These are phyloP conservation scores for Suillus paluster DNA, from an alignment of 768 basidiomycete genomes.

Conservation along the genomic window DNA sequence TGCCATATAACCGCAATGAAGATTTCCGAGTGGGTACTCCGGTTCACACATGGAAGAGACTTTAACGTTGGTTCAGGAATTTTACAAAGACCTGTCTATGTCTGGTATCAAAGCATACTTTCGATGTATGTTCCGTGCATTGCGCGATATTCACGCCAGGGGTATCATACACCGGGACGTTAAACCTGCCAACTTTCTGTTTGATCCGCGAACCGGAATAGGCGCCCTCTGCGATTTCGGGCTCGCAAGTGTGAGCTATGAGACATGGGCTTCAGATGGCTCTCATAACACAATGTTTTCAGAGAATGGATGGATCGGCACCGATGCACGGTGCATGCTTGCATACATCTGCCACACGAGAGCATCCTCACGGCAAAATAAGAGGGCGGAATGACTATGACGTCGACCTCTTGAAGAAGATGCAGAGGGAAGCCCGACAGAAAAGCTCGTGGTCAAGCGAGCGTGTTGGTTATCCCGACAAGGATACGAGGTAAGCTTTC, in stretches of 20 bases:
- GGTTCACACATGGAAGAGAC: conserved; percentile 1
- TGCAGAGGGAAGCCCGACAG: conserved; percentile 62
- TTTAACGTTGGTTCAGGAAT: conserved; percentile 56
- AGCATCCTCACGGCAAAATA: conserved; percentile 73
- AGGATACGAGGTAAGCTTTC: conserved; percentile 65
- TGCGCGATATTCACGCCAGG: conserved; percentile 86
- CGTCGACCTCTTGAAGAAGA: conserved; percentile 52
- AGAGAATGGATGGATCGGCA: conserved; percentile 59
- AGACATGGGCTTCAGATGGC: background rate
- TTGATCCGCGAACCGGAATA: conserved; percentile 79
- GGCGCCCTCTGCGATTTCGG: conserved; percentile 96
- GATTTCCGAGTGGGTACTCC: conserved; percentile 84
- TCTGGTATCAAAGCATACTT: conserved; percentile 85
- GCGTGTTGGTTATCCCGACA: conserved; percentile 75
- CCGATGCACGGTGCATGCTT: conserved; percentile 65
- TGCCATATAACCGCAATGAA: conserved; percentile 91
- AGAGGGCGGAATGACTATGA: conserved; percentile 49
- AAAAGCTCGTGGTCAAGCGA: conserved; percentile 62
- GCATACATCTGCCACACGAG: conserved; percentile 68
- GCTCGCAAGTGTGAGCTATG: conserved; percentile 78
- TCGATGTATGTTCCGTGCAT: conserved; percentile 86
- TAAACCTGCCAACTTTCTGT: conserved; percentile 97
- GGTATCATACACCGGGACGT: conserved; percentile 95
- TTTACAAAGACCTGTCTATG: conserved; percentile 75
- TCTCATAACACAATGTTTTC: conserved; percentile 16